phyloP scores from a whole-genome alignment of 305 asterid species.

The Plantago coronopus region DNA sequence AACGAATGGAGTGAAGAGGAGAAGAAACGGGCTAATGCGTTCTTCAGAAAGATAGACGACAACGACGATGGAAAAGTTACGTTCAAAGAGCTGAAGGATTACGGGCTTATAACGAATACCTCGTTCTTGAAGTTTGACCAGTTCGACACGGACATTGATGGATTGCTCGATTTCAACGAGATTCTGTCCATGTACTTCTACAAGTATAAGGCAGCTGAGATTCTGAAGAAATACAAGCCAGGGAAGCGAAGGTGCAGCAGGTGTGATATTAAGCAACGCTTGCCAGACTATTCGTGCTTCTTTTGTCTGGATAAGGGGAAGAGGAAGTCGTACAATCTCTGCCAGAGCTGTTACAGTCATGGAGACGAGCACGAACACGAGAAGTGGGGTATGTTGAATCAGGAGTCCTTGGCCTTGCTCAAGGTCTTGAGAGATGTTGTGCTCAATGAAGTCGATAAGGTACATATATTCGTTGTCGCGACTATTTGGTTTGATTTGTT shows the following conservation, averaged over 20 bases:
- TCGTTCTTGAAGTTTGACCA: background rate
- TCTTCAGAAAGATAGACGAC: background rate
- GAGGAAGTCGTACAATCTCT: background rate
- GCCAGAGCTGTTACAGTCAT: background rate
- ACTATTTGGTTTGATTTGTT: too few species aligned
- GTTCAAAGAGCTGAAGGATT: background rate
- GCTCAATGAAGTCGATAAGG: too few species aligned
- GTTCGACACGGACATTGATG: background rate
- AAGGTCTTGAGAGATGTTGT: too few species aligned
- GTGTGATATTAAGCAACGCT: background rate
- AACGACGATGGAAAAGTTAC: background rate
- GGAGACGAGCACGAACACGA: too few species aligned
- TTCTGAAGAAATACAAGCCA: background rate
- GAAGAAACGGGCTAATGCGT: background rate
- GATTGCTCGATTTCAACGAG: background rate
- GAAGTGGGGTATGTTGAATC: too few species aligned
- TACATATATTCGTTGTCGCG: background rate
- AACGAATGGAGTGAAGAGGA: background rate
- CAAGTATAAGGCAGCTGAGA: background rate
- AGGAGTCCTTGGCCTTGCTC: too few species aligned
- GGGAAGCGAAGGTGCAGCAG: background rate
- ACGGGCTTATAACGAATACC: background rate
- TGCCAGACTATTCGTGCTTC: constrained; percentile 2
- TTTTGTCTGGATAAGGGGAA: background rate
- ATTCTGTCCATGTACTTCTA: background rate